Conservation (phyloP, 345 rosid species). For the Melaleuca quinquenervia region DNA sequence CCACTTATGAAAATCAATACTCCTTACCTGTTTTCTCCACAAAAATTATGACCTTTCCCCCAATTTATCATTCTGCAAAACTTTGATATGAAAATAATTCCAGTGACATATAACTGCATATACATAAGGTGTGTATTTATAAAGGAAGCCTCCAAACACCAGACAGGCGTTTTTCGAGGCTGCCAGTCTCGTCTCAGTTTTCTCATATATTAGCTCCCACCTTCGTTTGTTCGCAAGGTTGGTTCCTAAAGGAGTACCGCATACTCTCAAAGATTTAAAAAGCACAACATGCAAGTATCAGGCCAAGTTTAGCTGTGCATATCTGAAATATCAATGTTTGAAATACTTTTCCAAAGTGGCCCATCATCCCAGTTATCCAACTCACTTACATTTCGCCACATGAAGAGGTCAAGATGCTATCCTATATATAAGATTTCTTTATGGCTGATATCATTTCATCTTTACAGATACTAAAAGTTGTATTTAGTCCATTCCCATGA, state of each 20-base stretch:
- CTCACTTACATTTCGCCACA: not conserved
- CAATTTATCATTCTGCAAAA: not conserved
- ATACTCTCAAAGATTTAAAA: not conserved
- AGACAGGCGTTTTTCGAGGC: not conserved
- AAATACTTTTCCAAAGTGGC: not conserved
- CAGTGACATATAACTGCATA: not conserved
- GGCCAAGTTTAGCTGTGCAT: not conserved
- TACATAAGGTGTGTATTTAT: not conserved
- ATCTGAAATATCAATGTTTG: not conserved
- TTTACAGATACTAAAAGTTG: not conserved
- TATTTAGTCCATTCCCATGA: not conserved
- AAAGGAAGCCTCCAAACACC: not conserved
- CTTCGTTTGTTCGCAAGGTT: not conserved
- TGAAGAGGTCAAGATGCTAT: not conserved
- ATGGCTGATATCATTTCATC: not conserved
- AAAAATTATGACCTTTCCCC: not conserved
- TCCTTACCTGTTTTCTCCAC: not conserved
- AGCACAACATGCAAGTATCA: not conserved
- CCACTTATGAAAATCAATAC: not conserved
- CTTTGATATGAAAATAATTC: not conserved
- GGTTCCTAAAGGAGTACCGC: not conserved
- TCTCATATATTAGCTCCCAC: not conserved
- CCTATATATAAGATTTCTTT: not conserved
- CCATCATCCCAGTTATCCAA: not conserved
- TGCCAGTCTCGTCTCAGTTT: not conserved